These are phyloP conservation scores for Taphrina confusa DNA, from an alignment of 1,139 yeast genomes.

Conservation along the genomic window DNA sequence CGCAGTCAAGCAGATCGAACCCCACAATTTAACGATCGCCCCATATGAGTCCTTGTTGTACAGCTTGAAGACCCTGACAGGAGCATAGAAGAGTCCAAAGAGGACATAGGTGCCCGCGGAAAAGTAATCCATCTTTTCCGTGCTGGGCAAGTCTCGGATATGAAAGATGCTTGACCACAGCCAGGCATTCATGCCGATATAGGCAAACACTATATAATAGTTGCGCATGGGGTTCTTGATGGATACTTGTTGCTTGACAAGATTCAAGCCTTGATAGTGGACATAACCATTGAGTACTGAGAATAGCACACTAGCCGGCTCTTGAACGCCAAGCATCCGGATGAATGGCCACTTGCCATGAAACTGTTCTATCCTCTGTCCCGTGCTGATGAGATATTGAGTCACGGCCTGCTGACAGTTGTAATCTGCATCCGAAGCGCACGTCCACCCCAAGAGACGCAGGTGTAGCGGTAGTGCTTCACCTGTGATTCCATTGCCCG, in stretches of 20 bases:
- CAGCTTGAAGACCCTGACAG: slow-evolving; percentile 59
- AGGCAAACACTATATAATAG: slow-evolving; percentile 54
- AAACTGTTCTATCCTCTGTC: slow-evolving; percentile 69
- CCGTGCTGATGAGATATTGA: slow-evolving; percentile 51
- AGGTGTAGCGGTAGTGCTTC: slow-evolving; percentile 51
- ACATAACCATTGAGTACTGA: slow-evolving; percentile 78
- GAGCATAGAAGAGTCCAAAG: slow-evolving; percentile 70
- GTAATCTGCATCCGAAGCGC: slow-evolving; percentile 83
- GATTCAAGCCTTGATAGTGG: slow-evolving; percentile 61
- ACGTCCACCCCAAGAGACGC: slow-evolving; percentile 68
- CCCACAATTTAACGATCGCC: slow-evolving; percentile 47
- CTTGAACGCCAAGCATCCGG: slow-evolving; percentile 76
- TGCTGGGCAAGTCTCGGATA: slow-evolving; percentile 70
- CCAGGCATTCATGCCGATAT: slow-evolving; percentile 87
- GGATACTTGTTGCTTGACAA: slow-evolving; percentile 38
- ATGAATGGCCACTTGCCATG: slow-evolving; percentile 98
- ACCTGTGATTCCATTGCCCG: slow-evolving; percentile 9
- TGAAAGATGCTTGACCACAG: slow-evolving; percentile 80
- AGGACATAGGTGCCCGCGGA: slow-evolving; percentile 89
- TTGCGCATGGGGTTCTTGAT: slow-evolving; percentile 46
- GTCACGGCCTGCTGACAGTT: slow-evolving; percentile 82
- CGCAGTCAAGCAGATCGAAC: slow-evolving; percentile 52
- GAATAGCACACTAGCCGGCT: slow-evolving; percentile 76
- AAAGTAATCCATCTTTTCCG: slow-evolving; percentile 87
- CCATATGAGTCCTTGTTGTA: slow-evolving; percentile 50